Evolutionary conservation across 306 rosid genomes (phyloP), one percentile per base, ranked within the genome.

Genomic region (Nissolia schottii): DNA sequence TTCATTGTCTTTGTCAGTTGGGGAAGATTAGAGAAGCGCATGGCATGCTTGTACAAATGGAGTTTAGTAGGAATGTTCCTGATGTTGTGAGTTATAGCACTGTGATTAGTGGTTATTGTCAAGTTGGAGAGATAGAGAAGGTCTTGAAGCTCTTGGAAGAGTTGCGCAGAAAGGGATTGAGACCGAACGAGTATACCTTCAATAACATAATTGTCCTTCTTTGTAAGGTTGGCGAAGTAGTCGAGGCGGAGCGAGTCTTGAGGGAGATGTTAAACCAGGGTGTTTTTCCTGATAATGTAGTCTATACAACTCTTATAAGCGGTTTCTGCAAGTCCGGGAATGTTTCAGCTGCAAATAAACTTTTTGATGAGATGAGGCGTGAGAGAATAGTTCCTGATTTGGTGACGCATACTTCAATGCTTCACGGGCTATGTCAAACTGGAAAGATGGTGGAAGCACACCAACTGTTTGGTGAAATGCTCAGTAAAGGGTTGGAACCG

Each of bases 51-150:
- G 38, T 88, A 82, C 91, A 76, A 75, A 90, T 88, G 97, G 97
- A 84, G 75, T 74, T 72, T 45, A 82, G 80, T 68, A 90, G 93
- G 16, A 71, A 24, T 79, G 31, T 79, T 68, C 88, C 96, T 19
- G 98, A 92, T 81, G 86, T 88, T 66, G 85, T 92, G 49, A 90
- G 95, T 79, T 92, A 88, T 82, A 85, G 87, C 74, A 91, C 93
- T 37, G n/a, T 92, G 46, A 77, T 93, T 57, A 66, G 79, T 68
- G 89, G 84, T 51, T 93, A 90, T 76, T 93, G 98, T 83, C 60
- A 58, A 46, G 27, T 61, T 64, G 90, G 89, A 28, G 77, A 84
- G 74, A 71, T 84, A 27, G 88, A 86, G 54, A 87, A 77, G 83
- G 89, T 82, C 45, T 57, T 87, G 81, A 87, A 90, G 82, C 96